phyloP scores from a whole-genome alignment of 176 grass and related monocot species.

The Metroxylon sagu region DNA sequence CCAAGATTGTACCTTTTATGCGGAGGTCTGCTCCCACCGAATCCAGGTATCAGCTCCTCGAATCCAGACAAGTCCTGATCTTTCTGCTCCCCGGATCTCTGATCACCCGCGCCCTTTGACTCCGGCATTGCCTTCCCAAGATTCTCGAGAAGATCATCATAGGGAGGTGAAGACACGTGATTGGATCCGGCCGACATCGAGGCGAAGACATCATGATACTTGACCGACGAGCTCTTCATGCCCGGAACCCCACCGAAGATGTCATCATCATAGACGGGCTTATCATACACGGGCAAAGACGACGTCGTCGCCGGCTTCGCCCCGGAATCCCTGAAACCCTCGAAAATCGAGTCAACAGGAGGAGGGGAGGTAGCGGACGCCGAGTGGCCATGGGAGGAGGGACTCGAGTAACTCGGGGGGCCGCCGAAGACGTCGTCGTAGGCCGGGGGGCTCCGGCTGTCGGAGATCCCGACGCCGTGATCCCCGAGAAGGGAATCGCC shows the following conservation, averaged over 20 bases:
- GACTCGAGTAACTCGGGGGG: conserved; percentile 7
- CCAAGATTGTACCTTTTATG: conserved; percentile 29
- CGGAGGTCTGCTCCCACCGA: conserved; percentile 32
- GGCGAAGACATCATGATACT: conserved; percentile 59
- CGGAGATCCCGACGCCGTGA: conserved; percentile 21
- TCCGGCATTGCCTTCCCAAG: conserved; percentile 31
- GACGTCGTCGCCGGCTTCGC: not conserved
- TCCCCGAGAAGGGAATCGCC: conserved; percentile 30
- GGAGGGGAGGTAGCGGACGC: not conserved
- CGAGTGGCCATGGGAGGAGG: conserved; percentile 10
- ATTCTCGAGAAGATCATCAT: conserved; percentile 61
- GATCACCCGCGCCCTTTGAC: not conserved
- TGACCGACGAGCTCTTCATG: conserved; percentile 16
- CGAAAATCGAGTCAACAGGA: conserved; percentile 26
- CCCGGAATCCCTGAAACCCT: conserved; percentile 7
- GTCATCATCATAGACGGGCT: conserved; percentile 37
- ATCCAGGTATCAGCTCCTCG: conserved; percentile 78
- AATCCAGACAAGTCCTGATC: conserved; percentile 29
- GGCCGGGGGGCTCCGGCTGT: not conserved
- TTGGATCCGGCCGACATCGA: conserved; percentile 4
- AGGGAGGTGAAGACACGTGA: conserved; percentile 29
- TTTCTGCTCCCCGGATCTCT: conserved; percentile 22
- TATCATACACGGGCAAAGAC: conserved; percentile 16
- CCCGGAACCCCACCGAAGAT: conserved; percentile 46
- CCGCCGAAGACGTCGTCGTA: conserved; percentile 25